Conservation (phyloP, 2,329 filamentous ascomycete species). For the Thelonectria olida region DNA sequence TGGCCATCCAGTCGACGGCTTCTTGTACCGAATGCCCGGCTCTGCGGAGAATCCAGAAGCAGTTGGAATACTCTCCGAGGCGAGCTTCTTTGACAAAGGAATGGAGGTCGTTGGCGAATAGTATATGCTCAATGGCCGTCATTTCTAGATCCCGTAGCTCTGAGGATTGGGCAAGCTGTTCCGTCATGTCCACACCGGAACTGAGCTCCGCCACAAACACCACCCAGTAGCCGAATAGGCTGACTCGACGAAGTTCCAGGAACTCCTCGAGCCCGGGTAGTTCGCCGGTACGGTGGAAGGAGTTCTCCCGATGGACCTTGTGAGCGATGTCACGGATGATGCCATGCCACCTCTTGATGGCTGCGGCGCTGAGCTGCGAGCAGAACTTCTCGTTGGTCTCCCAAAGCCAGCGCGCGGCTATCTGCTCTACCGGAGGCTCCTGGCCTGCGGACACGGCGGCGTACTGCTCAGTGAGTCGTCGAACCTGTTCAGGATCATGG, state of each 20-base stretch:
- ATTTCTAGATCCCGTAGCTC: not conserved
- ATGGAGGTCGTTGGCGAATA: not conserved
- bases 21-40: not conserved
- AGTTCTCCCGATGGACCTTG: not conserved
- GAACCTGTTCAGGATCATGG: not conserved
- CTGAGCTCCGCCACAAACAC: not conserved
- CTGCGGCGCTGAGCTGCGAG: not conserved
- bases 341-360: not conserved
- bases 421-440: not conserved
- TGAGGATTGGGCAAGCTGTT: not conserved
- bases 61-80: not conserved
- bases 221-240: not conserved
- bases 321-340: not conserved
- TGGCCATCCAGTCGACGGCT: not conserved
- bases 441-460: not conserved
- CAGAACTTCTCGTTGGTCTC: not conserved
- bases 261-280: not conserved
- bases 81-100: not conserved
- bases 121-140: not conserved
- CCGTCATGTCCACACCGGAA: not conserved
- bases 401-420: not conserved
- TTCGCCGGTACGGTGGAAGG: not conserved
- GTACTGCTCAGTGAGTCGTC: not conserved
- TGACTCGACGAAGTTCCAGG: not conserved
- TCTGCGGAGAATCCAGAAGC: not conserved